Percentiles rank a stretch among this genome's conserved stretches.
Evolutionary conservation across 805 yeast species (phyloP).

Genomic region (Ogataea nitratoaversa): DNA sequence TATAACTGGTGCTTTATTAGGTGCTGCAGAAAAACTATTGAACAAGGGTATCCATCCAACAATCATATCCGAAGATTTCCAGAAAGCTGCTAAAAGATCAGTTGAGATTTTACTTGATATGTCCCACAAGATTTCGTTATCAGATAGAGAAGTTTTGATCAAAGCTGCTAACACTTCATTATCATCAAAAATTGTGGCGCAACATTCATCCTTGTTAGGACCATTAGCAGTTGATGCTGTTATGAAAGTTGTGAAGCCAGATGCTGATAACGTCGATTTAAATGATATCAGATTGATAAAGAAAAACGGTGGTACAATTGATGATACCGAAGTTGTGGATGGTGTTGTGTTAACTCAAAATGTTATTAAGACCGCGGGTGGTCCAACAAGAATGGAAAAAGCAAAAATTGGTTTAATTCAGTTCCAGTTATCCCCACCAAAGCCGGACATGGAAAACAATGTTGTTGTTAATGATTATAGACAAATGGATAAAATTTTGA

Average conservation of each 20-base stretch:
- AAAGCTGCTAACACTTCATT: slow-evolving; percentile 94
- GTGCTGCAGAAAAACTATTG: slow-evolving; percentile 89
- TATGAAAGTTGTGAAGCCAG: slow-evolving; percentile 50
- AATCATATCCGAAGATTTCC: slow-evolving; percentile 88
- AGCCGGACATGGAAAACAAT: slow-evolving; percentile 96
- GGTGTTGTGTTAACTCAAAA: slow-evolving; percentile 93
- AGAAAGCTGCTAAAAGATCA: slow-evolving; percentile 79
- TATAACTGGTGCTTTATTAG: slow-evolving; percentile 87
- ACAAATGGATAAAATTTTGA: slow-evolving; percentile 97
- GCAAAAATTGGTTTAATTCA: slow-evolving; percentile 88
- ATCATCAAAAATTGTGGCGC: slow-evolving; percentile 93
- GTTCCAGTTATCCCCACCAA: slow-evolving; percentile 94
- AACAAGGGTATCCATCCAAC: slow-evolving; percentile 95
- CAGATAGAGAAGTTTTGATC: slow-evolving; percentile 76
- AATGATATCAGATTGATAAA: slow-evolving; percentile 85
- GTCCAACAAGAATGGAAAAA: slow-evolving; percentile 91
- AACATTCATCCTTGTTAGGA: slow-evolving; percentile 77
- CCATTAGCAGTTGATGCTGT: slow-evolving; percentile 96
- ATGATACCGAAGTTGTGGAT: slow-evolving; percentile 87
- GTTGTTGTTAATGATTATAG: slow-evolving; percentile 96
- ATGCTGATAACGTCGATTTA: slow-evolving; percentile 70
- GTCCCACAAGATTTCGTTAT: slow-evolving; percentile 75
- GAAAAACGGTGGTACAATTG: slow-evolving; percentile 96
- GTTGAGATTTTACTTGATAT: slow-evolving; percentile 79
- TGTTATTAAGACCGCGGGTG: slow-evolving; percentile 87